These are phyloP conservation scores for Phaffomyces antillensis DNA, from an alignment of 805 yeast genomes.

Conservation along the genomic window DNA sequence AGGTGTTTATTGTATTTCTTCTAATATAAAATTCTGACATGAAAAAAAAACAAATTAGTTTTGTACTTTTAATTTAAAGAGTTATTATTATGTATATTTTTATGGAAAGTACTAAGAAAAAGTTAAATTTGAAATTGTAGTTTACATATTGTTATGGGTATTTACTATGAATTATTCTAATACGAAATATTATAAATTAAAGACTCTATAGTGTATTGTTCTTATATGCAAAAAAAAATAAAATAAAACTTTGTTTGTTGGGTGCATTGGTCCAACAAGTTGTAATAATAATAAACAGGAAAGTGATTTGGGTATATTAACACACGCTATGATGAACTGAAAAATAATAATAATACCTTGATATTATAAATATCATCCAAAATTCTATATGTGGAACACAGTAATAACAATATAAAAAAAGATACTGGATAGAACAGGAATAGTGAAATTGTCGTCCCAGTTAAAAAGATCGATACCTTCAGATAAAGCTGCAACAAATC, in stretches of 20 bases:
- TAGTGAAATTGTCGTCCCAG: slow-evolving; percentile 90
- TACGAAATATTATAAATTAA: too few species aligned
- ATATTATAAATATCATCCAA: neutral
- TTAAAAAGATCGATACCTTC: slow-evolving; percentile 75
- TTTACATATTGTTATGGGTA: too few species aligned
- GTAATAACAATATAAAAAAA: slow-evolving; percentile 47
- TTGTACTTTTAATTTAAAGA: neutral
- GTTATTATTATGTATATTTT: slow-evolving; percentile 2
- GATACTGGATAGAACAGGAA: slow-evolving; percentile 77
- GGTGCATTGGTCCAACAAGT: too few species aligned
- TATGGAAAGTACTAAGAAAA: slow-evolving; percentile 3
- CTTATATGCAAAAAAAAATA: too few species aligned
- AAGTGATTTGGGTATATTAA: too few species aligned
- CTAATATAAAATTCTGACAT: slow-evolving; percentile 9
- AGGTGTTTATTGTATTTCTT: slow-evolving; percentile 5
- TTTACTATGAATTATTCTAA: too few species aligned
- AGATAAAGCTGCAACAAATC: slow-evolving; percentile 76
- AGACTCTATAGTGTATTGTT: too few species aligned
- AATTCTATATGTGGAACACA: slow-evolving; percentile 20
- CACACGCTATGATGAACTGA: neutral
- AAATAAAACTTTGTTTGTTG: too few species aligned
- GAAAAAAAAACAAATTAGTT: neutral
- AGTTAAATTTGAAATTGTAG: neutral
- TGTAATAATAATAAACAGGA: too few species aligned
- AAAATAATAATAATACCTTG: neutral